These are phyloP conservation scores for Pseudofabraea citricarpa DNA, from an alignment of 2,329 filamentous ascomycete species.

Conservation along the genomic window DNA sequence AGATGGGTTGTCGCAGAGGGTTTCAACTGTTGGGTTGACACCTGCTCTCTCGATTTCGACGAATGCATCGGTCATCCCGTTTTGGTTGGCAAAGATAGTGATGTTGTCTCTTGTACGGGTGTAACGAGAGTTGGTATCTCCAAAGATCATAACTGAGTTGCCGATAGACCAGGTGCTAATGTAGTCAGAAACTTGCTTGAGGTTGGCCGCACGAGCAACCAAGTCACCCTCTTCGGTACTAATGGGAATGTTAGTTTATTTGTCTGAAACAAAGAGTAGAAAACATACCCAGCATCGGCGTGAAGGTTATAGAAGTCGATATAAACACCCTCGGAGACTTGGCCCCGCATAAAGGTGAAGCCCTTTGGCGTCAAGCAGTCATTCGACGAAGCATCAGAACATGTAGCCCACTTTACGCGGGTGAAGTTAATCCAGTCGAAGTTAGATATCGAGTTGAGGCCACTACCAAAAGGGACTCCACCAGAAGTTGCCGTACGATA, in stretches of 20 bases:
- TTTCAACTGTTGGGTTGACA: constrained; percentile 35
- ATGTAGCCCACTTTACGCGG: constrained; percentile 54
- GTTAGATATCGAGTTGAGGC: constrained; percentile 59
- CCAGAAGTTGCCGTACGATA: constrained; percentile 60
- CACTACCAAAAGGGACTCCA: constrained; percentile 57
- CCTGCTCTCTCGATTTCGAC: constrained; percentile 48
- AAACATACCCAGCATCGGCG: constrained; percentile 51
- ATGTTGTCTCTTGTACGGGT: constrained; percentile 50
- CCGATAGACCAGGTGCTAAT: constrained; percentile 51
- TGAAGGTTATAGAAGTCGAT: constrained; percentile 65
- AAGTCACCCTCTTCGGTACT: constrained; percentile 44
- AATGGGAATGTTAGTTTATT: constrained; percentile 11
- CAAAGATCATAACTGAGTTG: constrained; percentile 59
- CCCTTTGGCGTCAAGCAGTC: constrained; percentile 68
- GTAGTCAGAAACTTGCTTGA: constrained; percentile 54
- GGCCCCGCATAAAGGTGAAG: constrained; percentile 61
- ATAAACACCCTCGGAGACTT: constrained; percentile 47
- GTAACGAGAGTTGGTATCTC: constrained; percentile 63
- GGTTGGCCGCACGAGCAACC: constrained; percentile 50
- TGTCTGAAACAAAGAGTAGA: neutral
- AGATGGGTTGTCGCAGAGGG: constrained; percentile 54
- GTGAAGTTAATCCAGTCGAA: constrained; percentile 50
- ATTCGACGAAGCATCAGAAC: constrained; percentile 46
- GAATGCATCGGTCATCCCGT: constrained; percentile 54
- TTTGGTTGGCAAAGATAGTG: constrained; percentile 42